A percentile compares a stretch with the other conserved stretches of the same genome.
Evolutionary conservation across 2,329 filamentous ascomycete genomes (phyloP).

Genomic region (Pseudodiploospora longispora): DNA sequence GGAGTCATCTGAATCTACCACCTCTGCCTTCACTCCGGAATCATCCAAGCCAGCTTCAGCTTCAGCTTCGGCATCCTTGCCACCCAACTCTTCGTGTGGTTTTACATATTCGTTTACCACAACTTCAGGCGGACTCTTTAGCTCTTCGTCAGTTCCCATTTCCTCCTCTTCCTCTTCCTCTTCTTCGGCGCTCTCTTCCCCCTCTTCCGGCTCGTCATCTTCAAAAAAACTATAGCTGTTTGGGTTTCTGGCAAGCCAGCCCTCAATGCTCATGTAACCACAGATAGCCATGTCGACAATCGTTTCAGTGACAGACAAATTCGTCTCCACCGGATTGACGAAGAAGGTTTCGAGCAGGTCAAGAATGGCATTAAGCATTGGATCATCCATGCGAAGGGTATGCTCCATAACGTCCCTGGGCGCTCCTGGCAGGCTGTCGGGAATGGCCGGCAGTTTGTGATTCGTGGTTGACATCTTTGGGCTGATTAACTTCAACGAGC

Average conservation of each 20-base stretch:
- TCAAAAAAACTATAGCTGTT: slow-evolving; percentile 46
- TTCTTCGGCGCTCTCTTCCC: slow-evolving; percentile 8
- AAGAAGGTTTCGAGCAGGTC: slow-evolving; percentile 75
- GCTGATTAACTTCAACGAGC: slow-evolving; percentile 60
- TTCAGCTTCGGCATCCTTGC: too few species aligned
- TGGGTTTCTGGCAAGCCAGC: slow-evolving; percentile 78
- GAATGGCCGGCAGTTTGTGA: slow-evolving; percentile 46
- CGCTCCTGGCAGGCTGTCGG: slow-evolving; percentile 50
- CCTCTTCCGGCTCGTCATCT: slow-evolving; percentile 24
- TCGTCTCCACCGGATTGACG: slow-evolving; percentile 83
- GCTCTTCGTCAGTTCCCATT: slow-evolving; percentile 14
- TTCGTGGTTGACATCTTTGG: slow-evolving; percentile 50
- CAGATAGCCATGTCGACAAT: slow-evolving; percentile 78
- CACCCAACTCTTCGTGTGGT: too few species aligned
- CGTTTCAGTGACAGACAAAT: slow-evolving; percentile 77
- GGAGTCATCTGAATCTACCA: too few species aligned
- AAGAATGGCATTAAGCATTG: slow-evolving; percentile 55
- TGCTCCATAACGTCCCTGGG: slow-evolving; percentile 54
- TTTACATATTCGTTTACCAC: too few species aligned
- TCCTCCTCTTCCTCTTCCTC: slow-evolving; percentile 9
- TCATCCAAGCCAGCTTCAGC: too few species aligned
- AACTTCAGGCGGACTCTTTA: slow-evolving; percentile 3
- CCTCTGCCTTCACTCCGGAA: too few species aligned
- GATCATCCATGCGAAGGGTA: slow-evolving; percentile 54
- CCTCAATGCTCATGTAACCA: slow-evolving; percentile 74